A percentile compares a stretch with the other conserved stretches of the same genome.
Conservation (phyloP, 208 protist species). For the Wallacemonas collosoma region DNA sequence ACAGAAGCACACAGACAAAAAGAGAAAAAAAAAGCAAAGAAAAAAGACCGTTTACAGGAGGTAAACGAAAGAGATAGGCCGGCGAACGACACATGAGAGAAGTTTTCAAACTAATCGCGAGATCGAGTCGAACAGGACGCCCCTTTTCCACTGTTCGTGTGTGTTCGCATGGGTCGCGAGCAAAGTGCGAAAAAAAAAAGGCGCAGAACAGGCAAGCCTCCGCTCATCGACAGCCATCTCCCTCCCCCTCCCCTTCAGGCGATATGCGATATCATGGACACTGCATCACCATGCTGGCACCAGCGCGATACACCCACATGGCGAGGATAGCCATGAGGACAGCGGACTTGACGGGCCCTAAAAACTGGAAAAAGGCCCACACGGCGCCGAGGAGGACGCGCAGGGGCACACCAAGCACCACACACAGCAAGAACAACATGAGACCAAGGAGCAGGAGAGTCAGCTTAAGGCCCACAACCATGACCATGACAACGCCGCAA, state of each 20-base stretch:
- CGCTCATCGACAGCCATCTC: too few species aligned
- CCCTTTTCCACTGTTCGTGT: too few species aligned
- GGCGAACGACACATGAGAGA: too few species aligned
- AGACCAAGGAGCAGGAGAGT: conserved; percentile 41
- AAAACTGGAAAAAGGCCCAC: conserved; percentile 49
- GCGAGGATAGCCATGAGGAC: conserved; percentile 35
- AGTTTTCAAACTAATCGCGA: background rate
- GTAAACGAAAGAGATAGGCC: background rate
- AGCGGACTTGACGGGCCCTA: conserved; percentile 51
- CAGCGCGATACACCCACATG: conserved; percentile 37
- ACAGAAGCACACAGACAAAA: background rate
- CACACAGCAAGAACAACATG: conserved; percentile 29
- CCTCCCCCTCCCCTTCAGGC: too few species aligned
- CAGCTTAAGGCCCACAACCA: conserved; percentile 67
- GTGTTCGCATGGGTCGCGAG: too few species aligned
- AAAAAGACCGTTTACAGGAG: conserved; percentile 8
- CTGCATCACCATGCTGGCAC: conserved; percentile 13
- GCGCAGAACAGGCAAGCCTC: too few species aligned
- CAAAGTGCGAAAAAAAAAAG: too few species aligned
- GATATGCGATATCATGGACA: conserved; percentile 6
- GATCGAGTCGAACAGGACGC: background rate
- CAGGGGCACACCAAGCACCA: conserved; percentile 61
- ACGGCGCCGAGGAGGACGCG: conserved; percentile 50
- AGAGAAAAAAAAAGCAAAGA: conserved; percentile 22
- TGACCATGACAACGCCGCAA: conserved; percentile 45